Evolutionary conservation across 495 filamentous ascomycete genomes (phyloP), one percentile per base, ranked within the genome.

Genomic region (Neurospora hispaniola): DNA sequence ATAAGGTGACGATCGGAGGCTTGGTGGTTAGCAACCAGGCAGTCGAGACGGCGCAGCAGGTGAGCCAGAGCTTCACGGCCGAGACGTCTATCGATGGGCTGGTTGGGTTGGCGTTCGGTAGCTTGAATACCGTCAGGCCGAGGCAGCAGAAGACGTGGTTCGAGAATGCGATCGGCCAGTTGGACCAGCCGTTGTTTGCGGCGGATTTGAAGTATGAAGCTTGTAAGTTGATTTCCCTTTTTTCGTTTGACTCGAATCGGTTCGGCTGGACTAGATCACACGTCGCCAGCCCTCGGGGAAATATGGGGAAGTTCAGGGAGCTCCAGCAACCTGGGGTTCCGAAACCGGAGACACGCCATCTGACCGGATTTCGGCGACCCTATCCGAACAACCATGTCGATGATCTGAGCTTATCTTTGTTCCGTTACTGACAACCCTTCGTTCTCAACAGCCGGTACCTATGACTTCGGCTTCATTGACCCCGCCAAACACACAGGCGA

Each of bases 381-480:
- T 35, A 9, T 35, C 14, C 54, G 54, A 66, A 38, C 12, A 35
- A 62, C 54, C 54, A 35, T 66, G 54, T 31, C 14, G 54, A 18
- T 35, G 54, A 66, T 66, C 14, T 18, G 27, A 35, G 27, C 20
- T 12, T 31, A 31, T 0, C 16, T 66, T 66, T 14, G 54, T 62
- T 31, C 27, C 5, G n/a, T 54, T 18, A 35, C 54, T 66, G 14
- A 66, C 54, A 35, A 31, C 16, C 18, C 14, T 31, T 66, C 42
- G 35, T 20, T 10, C 40, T 20, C 3, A 59, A 54, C 82, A 66
- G 85, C 90, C 23, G 93, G 93, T 20, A 85, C 80, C 72, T 94
- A 93, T 80, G 90, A 92, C 83, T 94, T 94, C 75, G 93, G 93
- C 46, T 92, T 81, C 83, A 88, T 93, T 76, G 89, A 94, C 83